Conservation (phyloP, 371 early-diverging fungal genomes). For the Encephalitozoon cuniculi region DNA sequence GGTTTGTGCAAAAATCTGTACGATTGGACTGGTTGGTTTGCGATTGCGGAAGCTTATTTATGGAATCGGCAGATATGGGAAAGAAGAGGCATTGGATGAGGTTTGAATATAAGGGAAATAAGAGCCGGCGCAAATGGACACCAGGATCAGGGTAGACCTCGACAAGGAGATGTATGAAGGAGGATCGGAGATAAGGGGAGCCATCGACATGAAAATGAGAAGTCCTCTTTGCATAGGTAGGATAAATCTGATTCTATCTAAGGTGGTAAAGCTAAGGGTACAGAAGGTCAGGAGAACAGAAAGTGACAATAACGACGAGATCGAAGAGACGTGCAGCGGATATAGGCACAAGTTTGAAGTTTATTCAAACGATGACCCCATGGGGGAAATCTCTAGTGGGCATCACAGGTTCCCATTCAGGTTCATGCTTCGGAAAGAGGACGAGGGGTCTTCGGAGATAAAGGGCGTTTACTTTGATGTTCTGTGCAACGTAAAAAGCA, state of each 20-base stretch:
- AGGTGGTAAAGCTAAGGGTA: neutral
- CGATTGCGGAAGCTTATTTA: neutral
- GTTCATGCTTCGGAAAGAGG: slow-evolving; percentile 7
- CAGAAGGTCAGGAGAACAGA: neutral
- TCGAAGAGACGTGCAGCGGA: neutral
- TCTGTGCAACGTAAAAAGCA: slow-evolving; percentile 6
- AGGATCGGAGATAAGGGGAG: slow-evolving; percentile 6
- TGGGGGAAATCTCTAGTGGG: slow-evolving; percentile 18
- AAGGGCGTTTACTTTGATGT: slow-evolving; percentile 32
- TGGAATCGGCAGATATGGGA: neutral
- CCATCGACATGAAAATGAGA: slow-evolving; percentile 1
- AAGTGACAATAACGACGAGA: neutral
- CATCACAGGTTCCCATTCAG: slow-evolving; percentile 22
- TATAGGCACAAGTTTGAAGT: slow-evolving; percentile 19
- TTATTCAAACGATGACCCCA: neutral
- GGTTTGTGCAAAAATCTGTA: neutral
- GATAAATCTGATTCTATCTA: slow-evolving; percentile 11
- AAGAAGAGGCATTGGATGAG: neutral
- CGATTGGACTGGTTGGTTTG: neutral
- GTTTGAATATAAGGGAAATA: neutral
- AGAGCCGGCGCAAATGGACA: neutral
- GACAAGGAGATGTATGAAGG: slow-evolving; percentile 18
- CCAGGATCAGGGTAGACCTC: neutral
- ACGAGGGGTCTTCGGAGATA: slow-evolving; percentile 11
- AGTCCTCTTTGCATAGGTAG: slow-evolving; percentile 8